These are phyloP conservation scores for Cladosporium sp. DNA, from an alignment of 2,329 filamentous ascomycete genomes.

Conservation along the genomic window DNA sequence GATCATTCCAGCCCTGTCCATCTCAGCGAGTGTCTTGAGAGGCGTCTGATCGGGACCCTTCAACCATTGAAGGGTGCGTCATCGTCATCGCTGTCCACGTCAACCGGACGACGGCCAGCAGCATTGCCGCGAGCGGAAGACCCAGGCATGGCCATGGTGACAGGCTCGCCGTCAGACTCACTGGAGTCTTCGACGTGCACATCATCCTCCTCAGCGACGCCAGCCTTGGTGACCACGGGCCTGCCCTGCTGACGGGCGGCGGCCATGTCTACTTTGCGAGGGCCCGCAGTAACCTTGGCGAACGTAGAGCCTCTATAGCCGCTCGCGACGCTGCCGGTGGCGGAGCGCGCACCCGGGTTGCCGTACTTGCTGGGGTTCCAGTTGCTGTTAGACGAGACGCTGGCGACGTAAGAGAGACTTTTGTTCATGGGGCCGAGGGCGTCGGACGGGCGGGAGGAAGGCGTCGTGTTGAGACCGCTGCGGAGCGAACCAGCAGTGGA, in stretches of 20 bases:
- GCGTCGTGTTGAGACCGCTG: background rate
- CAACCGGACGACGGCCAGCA: background rate
- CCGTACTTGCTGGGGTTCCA: conserved; percentile 1
- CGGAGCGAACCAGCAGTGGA: background rate
- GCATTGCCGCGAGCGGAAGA: background rate
- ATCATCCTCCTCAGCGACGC: background rate
- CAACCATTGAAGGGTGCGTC: background rate
- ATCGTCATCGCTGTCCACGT: background rate
- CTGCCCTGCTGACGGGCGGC: background rate
- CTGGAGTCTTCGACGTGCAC: background rate
- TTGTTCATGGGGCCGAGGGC: background rate
- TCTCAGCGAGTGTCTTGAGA: too few relatives aligned
- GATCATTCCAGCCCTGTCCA: too few relatives aligned
- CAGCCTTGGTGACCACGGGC: background rate
- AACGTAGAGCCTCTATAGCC: background rate
- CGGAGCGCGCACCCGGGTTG: background rate
- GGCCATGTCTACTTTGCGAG: background rate
- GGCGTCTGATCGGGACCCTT: too few relatives aligned
- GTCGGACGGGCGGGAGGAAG: background rate
- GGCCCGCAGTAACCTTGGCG: background rate
- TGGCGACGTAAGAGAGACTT: background rate
- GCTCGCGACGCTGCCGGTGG: background rate
- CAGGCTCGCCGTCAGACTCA: background rate
- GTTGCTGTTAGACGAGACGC: too few relatives aligned
- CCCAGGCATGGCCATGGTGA: background rate